Conservation (phyloP, 2,329 filamentous ascomycete species). For the Epichloe amarillans region DNA sequence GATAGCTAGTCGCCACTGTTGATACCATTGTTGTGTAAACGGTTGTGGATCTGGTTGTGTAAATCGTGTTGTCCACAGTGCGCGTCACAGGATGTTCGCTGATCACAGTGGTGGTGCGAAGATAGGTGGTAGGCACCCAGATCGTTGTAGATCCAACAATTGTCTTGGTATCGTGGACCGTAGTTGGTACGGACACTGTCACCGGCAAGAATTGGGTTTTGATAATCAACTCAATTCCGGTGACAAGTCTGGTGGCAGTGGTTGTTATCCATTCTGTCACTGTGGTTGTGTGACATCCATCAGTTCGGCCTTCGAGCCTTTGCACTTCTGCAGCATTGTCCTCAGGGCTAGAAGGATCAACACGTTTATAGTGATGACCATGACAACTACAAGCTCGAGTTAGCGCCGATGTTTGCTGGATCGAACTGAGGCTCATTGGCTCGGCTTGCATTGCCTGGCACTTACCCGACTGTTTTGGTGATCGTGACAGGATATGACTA, state of each 20-base stretch:
- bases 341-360: background rate
- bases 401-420: background rate
- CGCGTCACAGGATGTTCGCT: constrained; percentile 8
- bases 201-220: constrained; percentile 7
- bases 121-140: constrained; percentile 8
- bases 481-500: constrained; percentile 14
- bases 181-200: constrained; percentile 5
- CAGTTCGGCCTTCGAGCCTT: background rate
- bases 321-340: background rate
- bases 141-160: constrained; percentile 7
- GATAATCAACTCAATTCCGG: constrained; percentile 5
- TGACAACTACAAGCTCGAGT: constrained; percentile 1
- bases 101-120: constrained; percentile 5
- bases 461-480: constrained; percentile 8
- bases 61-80: constrained; percentile 8
- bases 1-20: constrained; percentile 7
- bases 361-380: background rate
- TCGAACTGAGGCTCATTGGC: background rate
- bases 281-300: constrained; percentile 8
- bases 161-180: constrained; percentile 3
- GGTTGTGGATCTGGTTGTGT: constrained; percentile 7
- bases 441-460: background rate
- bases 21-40: constrained; percentile 6
- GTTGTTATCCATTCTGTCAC: constrained; percentile 12
- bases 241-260: constrained; percentile 8